A percentile compares a stretch with the other conserved stretches of the same genome.
phyloP scores from a whole-genome alignment of 306 rosid genomes.

The Cicer arietinum region DNA sequence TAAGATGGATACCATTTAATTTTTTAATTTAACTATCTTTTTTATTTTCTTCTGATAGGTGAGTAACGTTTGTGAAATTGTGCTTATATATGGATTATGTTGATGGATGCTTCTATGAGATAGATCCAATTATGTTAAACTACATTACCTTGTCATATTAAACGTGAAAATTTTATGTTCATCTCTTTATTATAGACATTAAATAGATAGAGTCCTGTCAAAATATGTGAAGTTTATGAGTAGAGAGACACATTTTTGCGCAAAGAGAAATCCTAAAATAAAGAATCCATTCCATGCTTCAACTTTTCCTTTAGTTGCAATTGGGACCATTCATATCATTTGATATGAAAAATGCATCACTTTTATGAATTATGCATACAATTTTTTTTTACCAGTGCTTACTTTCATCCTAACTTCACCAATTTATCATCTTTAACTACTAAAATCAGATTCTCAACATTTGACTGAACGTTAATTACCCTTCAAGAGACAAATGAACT shows the following conservation, averaged over 20 bases:
- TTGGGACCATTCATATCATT: neutral
- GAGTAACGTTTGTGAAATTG: neutral
- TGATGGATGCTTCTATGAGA: slow-evolving; percentile 19
- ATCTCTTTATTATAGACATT: slow-evolving; percentile 5
- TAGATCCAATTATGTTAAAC: neutral
- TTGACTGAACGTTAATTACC: slow-evolving; percentile 7
- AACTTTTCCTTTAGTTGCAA: slow-evolving; percentile 31
- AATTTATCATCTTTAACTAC: slow-evolving; percentile 16
- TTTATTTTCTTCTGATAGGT: slow-evolving; percentile 16
- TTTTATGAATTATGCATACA: slow-evolving; percentile 5
- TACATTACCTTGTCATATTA: neutral
- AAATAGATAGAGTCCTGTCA: neutral
- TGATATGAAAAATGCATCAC: slow-evolving; percentile 2
- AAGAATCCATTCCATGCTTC: neutral
- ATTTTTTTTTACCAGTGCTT: slow-evolving; percentile 1
- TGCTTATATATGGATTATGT: slow-evolving; percentile 22
- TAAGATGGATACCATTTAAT: slow-evolving; percentile 49
- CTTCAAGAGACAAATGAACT: slow-evolving; percentile 20
- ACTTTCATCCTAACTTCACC: neutral
- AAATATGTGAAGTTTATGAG: neutral
- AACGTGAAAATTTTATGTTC: neutral
- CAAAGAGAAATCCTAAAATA: neutral
- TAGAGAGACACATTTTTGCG: neutral
- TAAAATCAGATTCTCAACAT: slow-evolving; percentile 1
- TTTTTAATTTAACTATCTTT: slow-evolving; percentile 7